Conservation (phyloP, 2,329 filamentous ascomycete genomes). For the Aureobasidium mangrovei region DNA sequence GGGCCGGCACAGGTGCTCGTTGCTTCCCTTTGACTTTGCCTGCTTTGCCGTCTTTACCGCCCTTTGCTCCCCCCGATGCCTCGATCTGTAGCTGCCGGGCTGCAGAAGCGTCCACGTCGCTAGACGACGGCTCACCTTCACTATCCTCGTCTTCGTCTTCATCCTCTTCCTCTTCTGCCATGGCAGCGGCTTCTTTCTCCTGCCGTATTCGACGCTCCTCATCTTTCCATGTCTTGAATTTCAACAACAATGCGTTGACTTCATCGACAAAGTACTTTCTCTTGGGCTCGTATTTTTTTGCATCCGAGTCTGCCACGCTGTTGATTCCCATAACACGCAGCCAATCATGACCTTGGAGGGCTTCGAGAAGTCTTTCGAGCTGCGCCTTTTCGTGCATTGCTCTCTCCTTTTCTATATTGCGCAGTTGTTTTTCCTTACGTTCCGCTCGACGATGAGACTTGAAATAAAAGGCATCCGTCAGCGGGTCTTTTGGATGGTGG, state of each 20-base stretch:
- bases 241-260: constrained; percentile 71
- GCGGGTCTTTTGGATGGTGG: constrained; percentile 41
- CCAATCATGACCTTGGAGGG: constrained; percentile 87
- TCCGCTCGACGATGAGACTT: constrained; percentile 53
- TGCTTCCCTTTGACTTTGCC: constrained; percentile 30
- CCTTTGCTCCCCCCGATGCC: constrained; percentile 10
- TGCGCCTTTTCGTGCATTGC: constrained; percentile 59
- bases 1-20: constrained; percentile 2
- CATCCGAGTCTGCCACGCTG: constrained; percentile 73
- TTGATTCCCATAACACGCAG: constrained; percentile 83
- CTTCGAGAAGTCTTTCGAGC: constrained; percentile 63
- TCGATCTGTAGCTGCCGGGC: constrained; percentile 70
- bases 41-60: constrained; percentile 21
- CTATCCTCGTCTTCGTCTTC: constrained; percentile 31
- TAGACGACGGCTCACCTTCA: constrained; percentile 50
- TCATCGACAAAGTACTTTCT: constrained; percentile 77
- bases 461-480: constrained; percentile 48
- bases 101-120: constrained; percentile 60
- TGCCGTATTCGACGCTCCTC: constrained; percentile 78
- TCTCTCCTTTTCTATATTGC: constrained; percentile 58
- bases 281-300: constrained; percentile 78
- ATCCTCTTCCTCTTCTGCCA: constrained; percentile 39
- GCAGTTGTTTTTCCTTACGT: constrained; percentile 57
- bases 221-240: constrained; percentile 79
- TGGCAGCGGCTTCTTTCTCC: constrained; percentile 59